A percentile compares a stretch with the other conserved stretches of the same genome.
These are phyloP conservation scores for Cyberlindnera xylosilytica DNA, from an alignment of 805 yeast species.

Conservation along the genomic window DNA sequence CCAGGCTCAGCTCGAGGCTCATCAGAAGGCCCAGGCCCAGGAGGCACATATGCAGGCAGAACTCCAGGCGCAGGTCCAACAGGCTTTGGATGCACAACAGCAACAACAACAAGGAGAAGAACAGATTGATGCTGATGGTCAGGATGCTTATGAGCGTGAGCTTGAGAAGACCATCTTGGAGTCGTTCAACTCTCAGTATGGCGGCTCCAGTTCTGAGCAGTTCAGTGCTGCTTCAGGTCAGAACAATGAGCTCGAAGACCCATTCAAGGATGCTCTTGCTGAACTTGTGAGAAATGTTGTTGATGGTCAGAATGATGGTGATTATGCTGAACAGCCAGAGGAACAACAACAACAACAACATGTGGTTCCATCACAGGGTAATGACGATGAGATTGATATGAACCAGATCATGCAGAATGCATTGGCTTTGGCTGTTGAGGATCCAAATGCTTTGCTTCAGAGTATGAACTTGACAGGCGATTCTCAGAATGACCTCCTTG, in stretches of 20 bases:
- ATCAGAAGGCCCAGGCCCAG: neutral
- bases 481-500: conserved; percentile 12
- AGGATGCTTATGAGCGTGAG: conserved; percentile 20
- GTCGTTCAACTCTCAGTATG: conserved; percentile 19
- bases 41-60: neutral
- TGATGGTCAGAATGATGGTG: conserved; percentile 30
- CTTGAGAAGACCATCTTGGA: conserved; percentile 23
- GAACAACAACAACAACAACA: neutral
- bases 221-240: too few species aligned
- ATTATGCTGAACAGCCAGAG: conserved; percentile 11
- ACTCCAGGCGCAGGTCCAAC: neutral
- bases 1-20: neutral
- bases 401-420: conserved; percentile 76
- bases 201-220: too few species aligned
- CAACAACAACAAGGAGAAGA: too few species aligned
- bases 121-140: neutral
- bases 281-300: conserved; percentile 56
- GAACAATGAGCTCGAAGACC: conserved; percentile 25
- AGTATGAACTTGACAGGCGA: conserved; percentile 31
- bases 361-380: conserved; percentile 5
- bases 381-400: conserved; percentile 56
- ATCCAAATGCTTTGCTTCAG: conserved; percentile 42
- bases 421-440: conserved; percentile 69
- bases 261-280: conserved; percentile 50
- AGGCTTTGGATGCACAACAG: neutral